Percentiles rank a stretch among this genome's conserved stretches.
phyloP scores from a whole-genome alignment of 2,329 filamentous ascomycete genomes.

The Penicillium sp. region DNA sequence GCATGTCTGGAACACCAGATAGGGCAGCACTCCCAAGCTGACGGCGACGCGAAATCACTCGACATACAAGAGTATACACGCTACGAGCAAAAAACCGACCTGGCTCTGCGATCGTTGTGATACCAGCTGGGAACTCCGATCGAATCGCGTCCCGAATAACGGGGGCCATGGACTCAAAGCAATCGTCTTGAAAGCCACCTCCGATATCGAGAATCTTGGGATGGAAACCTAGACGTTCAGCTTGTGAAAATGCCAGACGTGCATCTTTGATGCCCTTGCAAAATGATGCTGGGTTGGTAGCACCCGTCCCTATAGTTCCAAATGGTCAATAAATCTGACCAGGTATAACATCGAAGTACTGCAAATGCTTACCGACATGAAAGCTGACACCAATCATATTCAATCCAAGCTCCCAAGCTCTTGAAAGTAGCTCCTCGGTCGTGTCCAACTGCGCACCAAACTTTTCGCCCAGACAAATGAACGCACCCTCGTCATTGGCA shows the following conservation, averaged over 20 bases:
- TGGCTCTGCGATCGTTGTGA: constrained; percentile 23
- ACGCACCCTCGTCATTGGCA: constrained; percentile 14
- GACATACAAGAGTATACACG: constrained; percentile 21
- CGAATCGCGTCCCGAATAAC: constrained; percentile 8
- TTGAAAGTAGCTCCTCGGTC: constrained; percentile 12
- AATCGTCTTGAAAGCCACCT: constrained; percentile 23
- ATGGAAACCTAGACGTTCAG: constrained; percentile 11
- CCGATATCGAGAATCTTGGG: constrained; percentile 25
- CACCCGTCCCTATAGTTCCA: constrained; percentile 11
- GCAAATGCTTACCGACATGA: constrained; percentile 23
- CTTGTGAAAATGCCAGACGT: constrained; percentile 14
- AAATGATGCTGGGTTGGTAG: constrained; percentile 17
- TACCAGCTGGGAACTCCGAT: constrained; percentile 6
- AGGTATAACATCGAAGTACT: background rate
- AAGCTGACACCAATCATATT: constrained; percentile 28
- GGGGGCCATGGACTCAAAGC: constrained; percentile 19
- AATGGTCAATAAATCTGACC: background rate
- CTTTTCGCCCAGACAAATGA: constrained; percentile 15
- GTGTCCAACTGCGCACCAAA: constrained; percentile 23
- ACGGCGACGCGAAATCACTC: constrained; percentile 20
- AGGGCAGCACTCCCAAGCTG: constrained; percentile 4
- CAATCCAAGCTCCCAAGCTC: constrained; percentile 21
- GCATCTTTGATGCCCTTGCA: constrained; percentile 17
- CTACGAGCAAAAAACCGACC: constrained; percentile 22
- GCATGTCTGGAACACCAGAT: constrained; percentile 19